Evolutionary conservation across 2,329 filamentous ascomycete genomes (phyloP).

Genomic region (Penicillium olsonii): DNA sequence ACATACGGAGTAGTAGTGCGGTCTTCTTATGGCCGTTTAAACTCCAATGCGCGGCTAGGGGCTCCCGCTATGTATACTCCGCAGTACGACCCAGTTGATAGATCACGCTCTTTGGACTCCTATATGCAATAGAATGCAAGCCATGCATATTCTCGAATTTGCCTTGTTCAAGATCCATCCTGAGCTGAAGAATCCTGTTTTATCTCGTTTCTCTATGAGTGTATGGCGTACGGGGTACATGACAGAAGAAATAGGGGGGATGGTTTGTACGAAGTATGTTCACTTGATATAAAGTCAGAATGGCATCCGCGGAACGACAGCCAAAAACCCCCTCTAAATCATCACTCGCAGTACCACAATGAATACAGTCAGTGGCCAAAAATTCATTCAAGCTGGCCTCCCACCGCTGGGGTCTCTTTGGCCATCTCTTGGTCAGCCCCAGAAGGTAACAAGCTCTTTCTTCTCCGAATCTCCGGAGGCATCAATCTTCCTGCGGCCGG

Average conservation of each 20-base stretch:
- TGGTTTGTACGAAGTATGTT: neutral
- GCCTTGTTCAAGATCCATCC: neutral
- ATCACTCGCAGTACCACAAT: neutral
- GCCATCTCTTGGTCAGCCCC: neutral
- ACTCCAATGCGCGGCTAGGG: neutral
- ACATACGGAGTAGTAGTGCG: no score
- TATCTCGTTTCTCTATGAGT: neutral
- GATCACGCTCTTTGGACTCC: neutral
- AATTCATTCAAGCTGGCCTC: neutral
- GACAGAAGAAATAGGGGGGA: neutral
- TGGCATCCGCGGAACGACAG: neutral
- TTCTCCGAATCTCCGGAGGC: neutral
- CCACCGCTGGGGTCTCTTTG: neutral
- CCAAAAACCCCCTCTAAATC: neutral
- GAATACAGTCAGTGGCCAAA: neutral
- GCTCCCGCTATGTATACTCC: no score
- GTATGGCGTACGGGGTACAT: neutral
- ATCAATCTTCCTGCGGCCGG: neutral
- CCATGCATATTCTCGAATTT: neutral
- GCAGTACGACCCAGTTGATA: neutral
- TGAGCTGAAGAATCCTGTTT: neutral
- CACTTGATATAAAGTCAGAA: neutral
- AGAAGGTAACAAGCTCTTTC: neutral
- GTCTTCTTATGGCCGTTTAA: neutral
- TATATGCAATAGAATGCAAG: neutral